Conservation (phyloP, 305 asterid species). For the Andrographis paniculata region DNA sequence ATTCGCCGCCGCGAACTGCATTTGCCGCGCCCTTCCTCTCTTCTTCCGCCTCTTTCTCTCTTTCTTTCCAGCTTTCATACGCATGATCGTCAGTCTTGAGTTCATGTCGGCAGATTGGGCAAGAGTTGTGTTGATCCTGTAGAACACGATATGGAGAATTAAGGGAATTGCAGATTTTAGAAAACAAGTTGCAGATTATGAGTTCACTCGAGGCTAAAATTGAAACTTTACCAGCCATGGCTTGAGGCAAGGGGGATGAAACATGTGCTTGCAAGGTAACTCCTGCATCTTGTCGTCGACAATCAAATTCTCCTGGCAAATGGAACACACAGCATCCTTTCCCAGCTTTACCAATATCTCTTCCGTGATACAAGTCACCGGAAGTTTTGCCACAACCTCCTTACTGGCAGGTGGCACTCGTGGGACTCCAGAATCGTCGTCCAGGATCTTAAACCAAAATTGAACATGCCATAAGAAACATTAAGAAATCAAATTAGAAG, state of each 20-base stretch:
- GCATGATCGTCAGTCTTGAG: constrained; percentile 84
- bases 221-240: constrained; percentile 87
- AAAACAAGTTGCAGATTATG: background rate
- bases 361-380: constrained; percentile 51
- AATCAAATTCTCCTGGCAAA: constrained; percentile 76
- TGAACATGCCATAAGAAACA: constrained; percentile 13
- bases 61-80: constrained; percentile 88
- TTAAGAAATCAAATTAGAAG: background rate
- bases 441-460: constrained; percentile 43
- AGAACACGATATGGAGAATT: too few species aligned
- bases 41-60: constrained; percentile 92
- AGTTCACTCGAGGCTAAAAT: background rate
- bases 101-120: constrained; percentile 93
- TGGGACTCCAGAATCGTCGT: constrained; percentile 50
- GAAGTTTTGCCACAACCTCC: constrained; percentile 91
- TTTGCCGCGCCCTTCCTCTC: constrained; percentile 96
- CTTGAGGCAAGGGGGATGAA: constrained; percentile 95
- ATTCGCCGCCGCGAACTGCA: constrained; percentile 91
- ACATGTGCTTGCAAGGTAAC: constrained; percentile 85
- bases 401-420: constrained; percentile 94
- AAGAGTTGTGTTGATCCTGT: constrained; percentile 89
- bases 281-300: constrained; percentile 80
- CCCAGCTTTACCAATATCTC: constrained; percentile 59
- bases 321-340: constrained; percentile 71
- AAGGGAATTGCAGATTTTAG: background rate